Evolutionary conservation across 257 asterid genomes (phyloP).

Genomic region (Scutellaria galericulata): DNA sequence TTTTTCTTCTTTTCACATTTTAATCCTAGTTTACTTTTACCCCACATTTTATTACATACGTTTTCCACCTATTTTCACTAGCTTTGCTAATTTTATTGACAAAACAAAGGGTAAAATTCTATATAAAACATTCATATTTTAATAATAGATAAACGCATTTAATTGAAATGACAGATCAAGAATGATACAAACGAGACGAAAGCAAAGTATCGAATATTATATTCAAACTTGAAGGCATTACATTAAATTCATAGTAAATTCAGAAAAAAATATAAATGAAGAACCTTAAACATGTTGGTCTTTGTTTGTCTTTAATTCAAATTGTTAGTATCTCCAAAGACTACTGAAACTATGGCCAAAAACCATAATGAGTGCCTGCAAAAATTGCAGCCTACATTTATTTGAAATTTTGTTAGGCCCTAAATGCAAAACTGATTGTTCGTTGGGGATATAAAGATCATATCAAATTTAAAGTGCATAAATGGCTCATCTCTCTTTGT

Average conservation of each 20-base stretch:
- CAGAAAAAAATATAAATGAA: not conserved
- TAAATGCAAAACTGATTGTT: conserved; percentile 19
- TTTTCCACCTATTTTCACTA: too few relatives aligned
- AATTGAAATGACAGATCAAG: too few relatives aligned
- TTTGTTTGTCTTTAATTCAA: not conserved
- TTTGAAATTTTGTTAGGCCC: conserved; percentile 5
- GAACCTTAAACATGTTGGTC: conserved; percentile 15
- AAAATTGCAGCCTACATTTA: not conserved
- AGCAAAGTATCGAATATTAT: too few relatives aligned
- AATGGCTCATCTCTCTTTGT: not conserved
- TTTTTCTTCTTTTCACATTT: too few relatives aligned
- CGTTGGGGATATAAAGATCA: not conserved
- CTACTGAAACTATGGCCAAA: not conserved
- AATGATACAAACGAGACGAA: too few relatives aligned
- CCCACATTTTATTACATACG: too few relatives aligned
- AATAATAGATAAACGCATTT: too few relatives aligned
- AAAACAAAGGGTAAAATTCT: too few relatives aligned
- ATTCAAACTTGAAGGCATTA: not conserved
- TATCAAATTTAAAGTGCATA: conserved; percentile 21
- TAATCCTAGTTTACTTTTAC: too few relatives aligned
- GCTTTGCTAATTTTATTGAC: too few relatives aligned
- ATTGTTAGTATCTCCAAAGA: not conserved
- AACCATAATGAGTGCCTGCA: conserved; percentile 19
- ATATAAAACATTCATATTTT: too few relatives aligned
- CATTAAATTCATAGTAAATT: conserved; percentile 26